Conservation (phyloP, 2,329 filamentous ascomycete species). For the Alternaria sp. region DNA sequence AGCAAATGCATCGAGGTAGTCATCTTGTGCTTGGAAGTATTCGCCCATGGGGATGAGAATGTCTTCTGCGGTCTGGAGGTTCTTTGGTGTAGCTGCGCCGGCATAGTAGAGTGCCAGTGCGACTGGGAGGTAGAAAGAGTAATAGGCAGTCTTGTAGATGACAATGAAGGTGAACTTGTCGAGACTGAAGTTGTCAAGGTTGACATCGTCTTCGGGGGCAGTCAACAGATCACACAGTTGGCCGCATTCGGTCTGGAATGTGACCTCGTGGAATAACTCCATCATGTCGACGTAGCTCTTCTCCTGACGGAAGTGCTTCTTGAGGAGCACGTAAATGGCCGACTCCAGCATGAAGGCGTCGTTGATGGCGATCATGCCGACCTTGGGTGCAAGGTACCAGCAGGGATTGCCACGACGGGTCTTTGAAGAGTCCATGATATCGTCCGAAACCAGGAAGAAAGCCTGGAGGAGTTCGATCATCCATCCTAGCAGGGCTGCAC, state of each 20-base stretch:
- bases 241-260: slow-evolving; percentile 92
- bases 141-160: slow-evolving; percentile 99
- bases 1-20: slow-evolving; percentile 98
- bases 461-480: slow-evolving; percentile 97
- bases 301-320: slow-evolving; percentile 90
- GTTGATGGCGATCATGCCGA: slow-evolving; percentile 98
- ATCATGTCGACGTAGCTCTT: slow-evolving; percentile 87
- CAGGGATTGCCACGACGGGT: slow-evolving; percentile 93
- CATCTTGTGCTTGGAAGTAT: slow-evolving; percentile 99
- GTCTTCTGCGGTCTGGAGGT: slow-evolving; percentile 85
- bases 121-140: slow-evolving; percentile 98
- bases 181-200: slow-evolving; percentile 94
- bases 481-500: slow-evolving; percentile 89
- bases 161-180: slow-evolving; percentile 98
- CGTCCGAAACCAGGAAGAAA: slow-evolving; percentile 97
- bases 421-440: slow-evolving; percentile 97
- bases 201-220: slow-evolving; percentile 89
- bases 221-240: slow-evolving; percentile 95
- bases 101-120: slow-evolving; percentile 87
- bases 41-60: slow-evolving; percentile 97
- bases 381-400: slow-evolving; percentile 90
- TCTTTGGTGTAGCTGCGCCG: slow-evolving; percentile 82
- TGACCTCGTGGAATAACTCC: slow-evolving; percentile 95
- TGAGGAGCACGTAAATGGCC: slow-evolving; percentile 87
- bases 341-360: slow-evolving; percentile 96